Conservation (phyloP, 169 alveolate genomes). For the Plasmodium coatneyi region DNA sequence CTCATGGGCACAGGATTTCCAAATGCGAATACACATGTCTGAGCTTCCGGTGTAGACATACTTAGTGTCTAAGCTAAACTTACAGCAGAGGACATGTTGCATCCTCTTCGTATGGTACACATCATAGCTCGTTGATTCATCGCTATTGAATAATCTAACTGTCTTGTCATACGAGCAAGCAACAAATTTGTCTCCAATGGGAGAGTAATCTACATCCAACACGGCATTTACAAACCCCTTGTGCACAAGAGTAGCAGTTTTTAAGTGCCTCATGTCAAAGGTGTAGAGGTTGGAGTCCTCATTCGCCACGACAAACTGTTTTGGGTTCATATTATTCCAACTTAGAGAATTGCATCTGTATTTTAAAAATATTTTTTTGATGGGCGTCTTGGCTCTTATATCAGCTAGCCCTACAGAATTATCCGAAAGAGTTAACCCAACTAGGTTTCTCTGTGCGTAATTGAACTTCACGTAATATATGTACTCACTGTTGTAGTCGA, state of each 20-base stretch:
- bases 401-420: conserved; percentile 92
- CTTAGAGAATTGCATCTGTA: conserved; percentile 94
- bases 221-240: conserved; percentile 94
- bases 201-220: conserved; percentile 95
- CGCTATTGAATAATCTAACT: conserved; percentile 93
- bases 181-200: conserved; percentile 98
- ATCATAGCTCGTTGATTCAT: conserved; percentile 94
- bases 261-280: conserved; percentile 96
- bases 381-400: conserved; percentile 92
- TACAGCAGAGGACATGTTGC: conserved; percentile 93
- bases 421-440: conserved; percentile 92
- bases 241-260: conserved; percentile 94
- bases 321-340: conserved; percentile 99
- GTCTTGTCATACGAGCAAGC: conserved; percentile 98
- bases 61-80: conserved; percentile 95
- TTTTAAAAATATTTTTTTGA: conserved; percentile 90
- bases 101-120: conserved; percentile 97
- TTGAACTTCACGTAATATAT: conserved; percentile 94
- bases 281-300: conserved; percentile 98
- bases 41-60: conserved; percentile 97
- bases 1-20: conserved; percentile 93
- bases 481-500: conserved; percentile 83
- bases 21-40: conserved; percentile 96
- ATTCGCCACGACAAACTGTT: conserved; percentile 96
- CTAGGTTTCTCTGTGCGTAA: conserved; percentile 91